Evolutionary conservation across 1,284 basidiomycete species (phyloP), one percentile per base, ranked within the genome.

Genomic region (Ceratobasidium sp.): DNA sequence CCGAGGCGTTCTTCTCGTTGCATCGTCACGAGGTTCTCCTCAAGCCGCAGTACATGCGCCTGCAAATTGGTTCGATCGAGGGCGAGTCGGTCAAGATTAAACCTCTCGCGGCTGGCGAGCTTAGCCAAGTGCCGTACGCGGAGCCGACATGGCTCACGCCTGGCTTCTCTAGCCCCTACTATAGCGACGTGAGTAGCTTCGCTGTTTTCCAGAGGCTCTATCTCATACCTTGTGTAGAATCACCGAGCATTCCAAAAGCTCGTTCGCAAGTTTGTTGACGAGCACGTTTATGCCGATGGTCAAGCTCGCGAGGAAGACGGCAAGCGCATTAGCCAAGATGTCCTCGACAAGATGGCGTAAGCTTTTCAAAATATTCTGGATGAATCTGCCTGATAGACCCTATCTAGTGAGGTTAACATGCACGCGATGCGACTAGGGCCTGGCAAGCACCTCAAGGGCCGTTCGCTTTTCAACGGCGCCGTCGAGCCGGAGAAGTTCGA

Each of bases 381-480:
- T 65, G 38, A 60, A 41, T 12, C 27, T 66, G 33, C 33, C 30
- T 54, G 67, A 93, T 91, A 12, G n/a, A 23, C 5, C 38, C 46
- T 33, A 12, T 54, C 7, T 38, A 75, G 73, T 1, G 90, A 89
- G 79, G 77, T 91, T 69, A 92, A 96, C 80, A 81, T 97, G 77
- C 92, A 95, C 83, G 93, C 95, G 3, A 98, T 98, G 96, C 91
- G 96, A 67, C 87, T 98, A 84, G 97, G 97, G 12, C 93, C 92
- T 23, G 93, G 93, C 30, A 92, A 92, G 81, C 96, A 98, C 82
- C 87, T 99, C 46, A 87, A 94, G 82, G 96, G 96, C 3, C 88
- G 91, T 44, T 90, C 88, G 46, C 88, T 98, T 18, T 93, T 96
- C 88, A 89, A 90, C 78, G 97, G 94, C 6, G 83, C 93, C 30